Base-by-base conservation (phyloP, 768 basidiomycete species). In the Tulasnella sp. region DNA sequence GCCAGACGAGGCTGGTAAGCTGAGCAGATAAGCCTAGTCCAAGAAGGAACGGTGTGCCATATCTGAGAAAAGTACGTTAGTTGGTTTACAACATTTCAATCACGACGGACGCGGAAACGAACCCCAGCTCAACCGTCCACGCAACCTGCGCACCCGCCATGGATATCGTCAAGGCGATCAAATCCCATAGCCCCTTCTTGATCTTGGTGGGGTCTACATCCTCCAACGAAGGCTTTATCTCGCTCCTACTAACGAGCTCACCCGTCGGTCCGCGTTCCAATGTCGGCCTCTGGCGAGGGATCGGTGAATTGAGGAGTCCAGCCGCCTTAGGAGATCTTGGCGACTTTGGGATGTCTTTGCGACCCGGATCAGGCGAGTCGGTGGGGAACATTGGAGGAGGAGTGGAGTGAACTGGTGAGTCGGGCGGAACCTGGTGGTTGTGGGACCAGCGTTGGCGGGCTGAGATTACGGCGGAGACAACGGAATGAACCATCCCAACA, bases 51-150 rank as follows among this genome's bases (percentile, higher is more conserved):
- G 97, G 97, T 6, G 97, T 98, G 48, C 97, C 97, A 83, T 97
- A 98, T 84, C 97, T 98, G 82, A 62, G 62, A 34, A 68, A 36
- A 39, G 39, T 76, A 76, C 14, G 80, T 78, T 31, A 75, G 75
- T 75, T 77, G 46, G 46, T 71, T 40, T 3, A 16, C 39, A 73
- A 27, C 39, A 68, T 42, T 36, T 58, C 62, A 71, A 80, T 68
- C 31, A 21, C 62, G 34, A 80, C 39, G 82, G 21, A 72, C 14
- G 68, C 52, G 44, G 1, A 52, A 39, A 86, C 92, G 81, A 83
- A 96, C 95, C 95, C 95, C 36, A 97, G 90, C 84, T 97, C 96
- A 4, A 98, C 93, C 1, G 96, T 97, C 97, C 97, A 98, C 1
- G 95, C 93, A 36, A 98, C 92, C 86, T 98, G 94, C 8, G 94